Evolutionary conservation across 2,329 filamentous ascomycete species (phyloP).

Genomic region (Parascedosporium putredinis): DNA sequence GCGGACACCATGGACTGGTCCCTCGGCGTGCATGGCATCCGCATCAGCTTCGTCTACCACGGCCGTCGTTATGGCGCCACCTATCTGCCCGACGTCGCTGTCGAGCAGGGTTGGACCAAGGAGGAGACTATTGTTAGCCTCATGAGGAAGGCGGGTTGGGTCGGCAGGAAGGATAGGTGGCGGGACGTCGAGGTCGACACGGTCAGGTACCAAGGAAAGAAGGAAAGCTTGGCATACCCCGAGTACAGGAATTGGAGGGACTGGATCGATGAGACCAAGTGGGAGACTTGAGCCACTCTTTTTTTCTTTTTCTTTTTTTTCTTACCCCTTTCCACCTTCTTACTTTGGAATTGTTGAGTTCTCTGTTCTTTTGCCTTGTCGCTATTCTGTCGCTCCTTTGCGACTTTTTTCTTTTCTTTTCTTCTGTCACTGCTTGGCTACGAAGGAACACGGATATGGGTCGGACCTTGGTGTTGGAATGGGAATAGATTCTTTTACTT

Average conservation of each 20-base stretch:
- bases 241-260: slow-evolving; percentile 74
- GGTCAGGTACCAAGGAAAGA: slow-evolving; percentile 78
- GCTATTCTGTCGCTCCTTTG: too few species aligned
- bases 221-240: slow-evolving; percentile 56
- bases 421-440: too few species aligned
- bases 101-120: slow-evolving; percentile 90
- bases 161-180: slow-evolving; percentile 70
- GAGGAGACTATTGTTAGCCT: slow-evolving; percentile 83
- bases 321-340: not conserved
- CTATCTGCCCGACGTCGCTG: slow-evolving; percentile 83
- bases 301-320: not conserved
- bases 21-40: slow-evolving; percentile 74
- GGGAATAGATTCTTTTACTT: too few species aligned
- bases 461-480: too few species aligned
- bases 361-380: too few species aligned
- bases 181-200: slow-evolving; percentile 67
- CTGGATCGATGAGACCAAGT: slow-evolving; percentile 44
- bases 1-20: slow-evolving; percentile 72
- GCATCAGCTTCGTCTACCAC: slow-evolving; percentile 71
- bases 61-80: slow-evolving; percentile 71
- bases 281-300: slow-evolving; percentile 4
- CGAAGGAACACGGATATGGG: too few species aligned
- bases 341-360: too few species aligned
- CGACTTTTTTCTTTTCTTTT: too few species aligned
- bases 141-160: slow-evolving; percentile 93